Conservation (phyloP, 176 grass and related monocot species). For the Rhynchospora pubera region DNA sequence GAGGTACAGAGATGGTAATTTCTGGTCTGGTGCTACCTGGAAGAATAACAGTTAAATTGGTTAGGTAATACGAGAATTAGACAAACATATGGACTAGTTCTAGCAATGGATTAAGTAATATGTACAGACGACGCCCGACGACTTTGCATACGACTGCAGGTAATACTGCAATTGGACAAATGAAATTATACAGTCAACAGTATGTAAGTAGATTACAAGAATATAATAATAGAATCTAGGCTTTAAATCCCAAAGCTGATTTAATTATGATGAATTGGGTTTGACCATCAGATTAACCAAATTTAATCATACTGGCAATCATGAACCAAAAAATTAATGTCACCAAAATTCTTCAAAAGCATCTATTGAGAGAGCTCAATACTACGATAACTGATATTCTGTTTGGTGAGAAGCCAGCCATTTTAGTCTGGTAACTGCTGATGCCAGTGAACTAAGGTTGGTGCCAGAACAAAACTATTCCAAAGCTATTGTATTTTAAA, state of each 20-base stretch:
- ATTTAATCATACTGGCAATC: not conserved
- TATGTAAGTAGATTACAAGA: not conserved
- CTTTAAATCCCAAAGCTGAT: not conserved
- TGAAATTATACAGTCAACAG: not conserved
- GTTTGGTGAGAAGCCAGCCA: too few species aligned
- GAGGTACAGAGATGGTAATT: conserved; percentile 90
- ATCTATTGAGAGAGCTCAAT: too few species aligned
- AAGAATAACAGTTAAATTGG: conserved; percentile 23
- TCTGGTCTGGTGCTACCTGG: conserved; percentile 84
- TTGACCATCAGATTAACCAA: not conserved
- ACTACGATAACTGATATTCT: too few species aligned
- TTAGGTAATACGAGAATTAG: conserved; percentile 15
- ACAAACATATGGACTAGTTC: not conserved
- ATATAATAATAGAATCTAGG: not conserved
- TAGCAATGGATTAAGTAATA: not conserved
- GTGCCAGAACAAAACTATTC: too few species aligned
- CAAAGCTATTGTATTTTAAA: too few species aligned
- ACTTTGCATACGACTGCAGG: not conserved
- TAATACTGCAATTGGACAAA: not conserved
- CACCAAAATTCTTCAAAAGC: not conserved
- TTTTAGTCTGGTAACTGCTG: too few species aligned
- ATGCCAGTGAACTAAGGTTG: too few species aligned
- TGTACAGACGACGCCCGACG: not conserved
- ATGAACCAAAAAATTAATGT: not conserved
- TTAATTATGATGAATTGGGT: not conserved